phyloP scores from a whole-genome alignment of 2,329 filamentous ascomycete species.

The Fusarium circinatum region DNA sequence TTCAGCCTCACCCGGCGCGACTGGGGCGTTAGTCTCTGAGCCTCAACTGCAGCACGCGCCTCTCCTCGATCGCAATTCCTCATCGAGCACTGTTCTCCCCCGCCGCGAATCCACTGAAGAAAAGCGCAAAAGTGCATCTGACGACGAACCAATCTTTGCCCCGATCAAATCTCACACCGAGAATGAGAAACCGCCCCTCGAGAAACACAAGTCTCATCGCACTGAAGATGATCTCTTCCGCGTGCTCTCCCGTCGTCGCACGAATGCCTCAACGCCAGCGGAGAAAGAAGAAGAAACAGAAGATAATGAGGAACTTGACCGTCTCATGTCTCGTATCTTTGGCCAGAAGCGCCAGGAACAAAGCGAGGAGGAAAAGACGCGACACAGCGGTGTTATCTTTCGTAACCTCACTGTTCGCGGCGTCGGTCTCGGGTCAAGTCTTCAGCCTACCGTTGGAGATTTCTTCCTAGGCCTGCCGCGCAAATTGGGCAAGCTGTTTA shows the following conservation, averaged over 20 bases:
- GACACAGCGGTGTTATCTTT: slow-evolving; percentile 76
- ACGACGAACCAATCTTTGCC: slow-evolving; percentile 35
- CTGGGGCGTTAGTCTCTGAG: neutral
- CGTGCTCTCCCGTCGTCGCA: slow-evolving; percentile 60
- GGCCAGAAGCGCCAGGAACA: slow-evolving; percentile 70
- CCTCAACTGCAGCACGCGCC: neutral
- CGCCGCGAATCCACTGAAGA: neutral
- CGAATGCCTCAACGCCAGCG: slow-evolving; percentile 46
- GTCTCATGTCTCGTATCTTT: slow-evolving; percentile 77
- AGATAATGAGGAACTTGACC: slow-evolving; percentile 63
- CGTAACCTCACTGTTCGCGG: slow-evolving; percentile 77
- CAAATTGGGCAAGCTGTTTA: slow-evolving; percentile 58
- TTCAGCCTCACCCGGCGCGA: neutral
- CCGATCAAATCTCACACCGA: slow-evolving; percentile 42
- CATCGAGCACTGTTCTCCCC: slow-evolving; percentile 20
- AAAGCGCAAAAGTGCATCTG: neutral
- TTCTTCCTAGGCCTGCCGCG: slow-evolving; percentile 66
- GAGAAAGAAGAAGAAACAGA: slow-evolving; percentile 52
- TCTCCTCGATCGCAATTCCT: slow-evolving; percentile 1
- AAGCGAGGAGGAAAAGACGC: slow-evolving; percentile 76
- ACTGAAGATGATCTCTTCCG: slow-evolving; percentile 64
- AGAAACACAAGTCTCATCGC: slow-evolving; percentile 41
- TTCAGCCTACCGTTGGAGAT: slow-evolving; percentile 68
- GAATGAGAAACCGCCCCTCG: slow-evolving; percentile 28
- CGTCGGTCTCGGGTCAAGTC: slow-evolving; percentile 70